Evolutionary conservation across 352 stramenopile genomes (phyloP), one percentile per base, ranked within the genome.

Genomic region (Phytopythium ostracodes): DNA sequence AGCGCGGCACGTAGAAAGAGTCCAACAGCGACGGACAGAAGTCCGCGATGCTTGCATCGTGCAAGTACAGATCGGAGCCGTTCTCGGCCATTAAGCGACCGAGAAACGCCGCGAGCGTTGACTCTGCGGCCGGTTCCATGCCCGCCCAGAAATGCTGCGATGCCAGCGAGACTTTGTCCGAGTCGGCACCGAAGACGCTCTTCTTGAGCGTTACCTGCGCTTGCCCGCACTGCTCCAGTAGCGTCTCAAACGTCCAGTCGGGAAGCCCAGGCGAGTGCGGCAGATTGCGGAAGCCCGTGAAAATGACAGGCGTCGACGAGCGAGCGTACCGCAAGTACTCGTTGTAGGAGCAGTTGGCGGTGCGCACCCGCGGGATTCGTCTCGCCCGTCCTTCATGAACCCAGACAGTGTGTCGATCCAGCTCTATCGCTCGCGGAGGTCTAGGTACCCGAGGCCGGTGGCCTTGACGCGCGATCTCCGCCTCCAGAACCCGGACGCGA

Each of bases 21-120:
- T 67, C 53, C 8, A 81, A 59, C 17, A 81, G 44, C 38, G 56
- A n/a, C 7, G 70, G 72, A 42, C 72, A 81, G 31, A 74, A 73
- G 5, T 8, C 25, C 9, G 27, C 53, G 35, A 81, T 63, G 50
- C 67, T 78, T 9, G 64, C 54, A 36, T 77, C 72, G 47, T 81
- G 72, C 15, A 81, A 56, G 24, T 81, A 81, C 17, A 81, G 58
- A 11, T 59, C 52, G 15, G 33, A 44, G n/a, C 17, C 49, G 33
- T 43, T 49, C 20, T 49, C 35, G 25, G 59, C 60, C 8, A 57
- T 64, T 20, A 47, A 50, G 2, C 67, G 63, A 57, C 61, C 73
- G 59, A 72, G 24, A 59, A 44, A 38, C 27, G 50, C 29, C 64
- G 43, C 40, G 2, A 60, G 25, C 54, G 58, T 27, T n/a, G 36